Conservation (phyloP, 1,284 basidiomycete genomes). For the Fomitiporia mediterranea region DNA sequence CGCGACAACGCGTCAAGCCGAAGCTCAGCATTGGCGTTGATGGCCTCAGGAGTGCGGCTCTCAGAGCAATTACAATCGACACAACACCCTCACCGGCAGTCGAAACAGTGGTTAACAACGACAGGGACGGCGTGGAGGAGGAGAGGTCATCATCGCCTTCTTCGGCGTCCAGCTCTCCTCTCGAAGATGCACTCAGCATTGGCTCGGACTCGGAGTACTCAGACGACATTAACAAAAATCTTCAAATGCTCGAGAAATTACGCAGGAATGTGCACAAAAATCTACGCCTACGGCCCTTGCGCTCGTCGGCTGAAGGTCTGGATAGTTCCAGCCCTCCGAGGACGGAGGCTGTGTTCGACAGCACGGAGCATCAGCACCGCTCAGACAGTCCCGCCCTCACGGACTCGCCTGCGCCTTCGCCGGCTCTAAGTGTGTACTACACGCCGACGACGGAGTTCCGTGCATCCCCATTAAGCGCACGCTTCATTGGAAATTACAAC, state of each 20-base stretch:
- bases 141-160: constrained; percentile 31
- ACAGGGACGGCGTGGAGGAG: constrained; percentile 25
- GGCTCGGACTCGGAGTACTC: constrained; percentile 26
- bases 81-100: constrained; percentile 35
- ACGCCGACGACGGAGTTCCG: constrained; percentile 46
- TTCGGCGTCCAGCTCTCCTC: constrained; percentile 29
- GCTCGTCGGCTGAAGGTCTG: constrained; percentile 43
- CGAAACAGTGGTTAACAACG: not conserved
- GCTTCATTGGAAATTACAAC: constrained; percentile 24
- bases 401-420: constrained; percentile 45
- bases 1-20: constrained; percentile 32
- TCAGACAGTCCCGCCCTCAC: constrained; percentile 27
- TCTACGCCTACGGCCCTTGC: constrained; percentile 68
- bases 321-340: constrained; percentile 16
- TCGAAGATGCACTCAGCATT: constrained; percentile 24
- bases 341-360: not conserved
- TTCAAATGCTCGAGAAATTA: constrained; percentile 61
- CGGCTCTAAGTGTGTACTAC: constrained; percentile 49
- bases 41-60: constrained; percentile 25
- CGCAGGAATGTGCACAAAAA: constrained; percentile 68
- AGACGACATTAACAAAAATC: constrained; percentile 58
- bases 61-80: constrained; percentile 31
- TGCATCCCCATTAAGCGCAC: constrained; percentile 29
- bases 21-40: constrained; percentile 33
- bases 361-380: constrained; percentile 23